Evolutionary conservation across 106 monocot genomes (phyloP).

Genomic region (Dioscorea alata): DNA sequence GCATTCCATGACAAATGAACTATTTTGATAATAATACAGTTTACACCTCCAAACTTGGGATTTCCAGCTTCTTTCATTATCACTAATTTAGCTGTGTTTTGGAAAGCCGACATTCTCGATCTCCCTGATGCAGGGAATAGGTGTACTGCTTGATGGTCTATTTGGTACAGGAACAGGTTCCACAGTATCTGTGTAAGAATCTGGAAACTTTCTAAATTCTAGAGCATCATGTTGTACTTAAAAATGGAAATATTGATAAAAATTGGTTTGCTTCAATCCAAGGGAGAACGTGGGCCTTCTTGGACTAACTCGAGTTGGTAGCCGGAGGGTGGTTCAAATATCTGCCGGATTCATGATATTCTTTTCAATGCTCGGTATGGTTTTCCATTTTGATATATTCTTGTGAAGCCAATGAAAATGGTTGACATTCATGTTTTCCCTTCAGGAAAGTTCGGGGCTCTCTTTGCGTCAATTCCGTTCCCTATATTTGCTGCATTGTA

Average conservation of each 20-base stretch:
- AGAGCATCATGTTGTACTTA: not conserved
- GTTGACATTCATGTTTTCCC: conserved; percentile 8
- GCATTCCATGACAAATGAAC: no score
- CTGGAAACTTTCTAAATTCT: conserved; percentile 4
- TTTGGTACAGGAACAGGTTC: conserved; percentile 59
- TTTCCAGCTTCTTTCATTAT: no score
- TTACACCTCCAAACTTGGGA: no score
- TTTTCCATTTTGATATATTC: not conserved
- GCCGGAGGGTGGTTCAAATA: conserved; percentile 65
- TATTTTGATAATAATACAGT: no score
- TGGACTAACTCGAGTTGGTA: conserved; percentile 69
- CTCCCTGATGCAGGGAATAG: conserved; percentile 36
- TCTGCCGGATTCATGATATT: conserved; percentile 77
- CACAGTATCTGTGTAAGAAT: conserved; percentile 69
- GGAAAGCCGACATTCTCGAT: no score
- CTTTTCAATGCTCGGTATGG: conserved; percentile 46
- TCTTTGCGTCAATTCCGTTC: conserved; percentile 71
- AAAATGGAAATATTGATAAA: conserved; percentile 12
- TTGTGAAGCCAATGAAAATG: not conserved
- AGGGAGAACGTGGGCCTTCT: conserved; percentile 78
- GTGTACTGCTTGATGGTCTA: conserved; percentile 54
- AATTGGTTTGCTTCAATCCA: conserved; percentile 11
- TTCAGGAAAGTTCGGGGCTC: conserved; percentile 73
- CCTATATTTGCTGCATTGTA: conserved; percentile 71
- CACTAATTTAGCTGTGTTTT: no score